phyloP scores from a whole-genome alignment of 2,329 filamentous ascomycete species.

The Fusarium sambucinum region DNA sequence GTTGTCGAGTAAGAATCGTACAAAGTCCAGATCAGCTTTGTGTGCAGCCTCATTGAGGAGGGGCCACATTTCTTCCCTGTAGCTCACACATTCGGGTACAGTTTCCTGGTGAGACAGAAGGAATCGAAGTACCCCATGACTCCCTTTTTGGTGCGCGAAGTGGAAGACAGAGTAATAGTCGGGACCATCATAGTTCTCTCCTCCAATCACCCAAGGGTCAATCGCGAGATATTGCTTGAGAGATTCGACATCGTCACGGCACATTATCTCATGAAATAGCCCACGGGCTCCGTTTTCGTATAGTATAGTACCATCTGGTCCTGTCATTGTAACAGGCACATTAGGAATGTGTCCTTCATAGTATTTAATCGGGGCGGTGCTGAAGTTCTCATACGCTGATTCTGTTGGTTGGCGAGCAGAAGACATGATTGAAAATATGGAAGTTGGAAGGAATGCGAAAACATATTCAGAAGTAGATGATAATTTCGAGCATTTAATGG shows the following conservation, averaged over 20 bases:
- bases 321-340: no score
- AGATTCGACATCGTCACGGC: neutral
- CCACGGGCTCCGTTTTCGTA: neutral
- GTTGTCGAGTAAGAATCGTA: neutral
- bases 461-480: no score
- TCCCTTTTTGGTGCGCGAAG: accelerated
- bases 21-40: neutral
- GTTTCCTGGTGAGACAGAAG: neutral
- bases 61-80: neutral
- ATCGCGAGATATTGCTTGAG: neutral
- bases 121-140: neutral
- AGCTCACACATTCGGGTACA: neutral
- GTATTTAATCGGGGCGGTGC: accelerated
- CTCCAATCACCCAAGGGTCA: neutral
- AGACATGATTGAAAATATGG: no score
- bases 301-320: neutral
- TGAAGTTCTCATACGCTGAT: no score
- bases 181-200: neutral
- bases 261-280: neutral
- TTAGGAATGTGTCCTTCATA: no score
- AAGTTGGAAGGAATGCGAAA: no score
- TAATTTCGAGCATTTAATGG: no score
- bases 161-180: neutral
- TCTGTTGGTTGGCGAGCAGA: no score
- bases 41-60: neutral